Percentiles rank a stretch among this genome's conserved stretches.
These are phyloP conservation scores for Exophiala alcalophila DNA, from an alignment of 2,329 filamentous ascomycete genomes.

Conservation along the genomic window DNA sequence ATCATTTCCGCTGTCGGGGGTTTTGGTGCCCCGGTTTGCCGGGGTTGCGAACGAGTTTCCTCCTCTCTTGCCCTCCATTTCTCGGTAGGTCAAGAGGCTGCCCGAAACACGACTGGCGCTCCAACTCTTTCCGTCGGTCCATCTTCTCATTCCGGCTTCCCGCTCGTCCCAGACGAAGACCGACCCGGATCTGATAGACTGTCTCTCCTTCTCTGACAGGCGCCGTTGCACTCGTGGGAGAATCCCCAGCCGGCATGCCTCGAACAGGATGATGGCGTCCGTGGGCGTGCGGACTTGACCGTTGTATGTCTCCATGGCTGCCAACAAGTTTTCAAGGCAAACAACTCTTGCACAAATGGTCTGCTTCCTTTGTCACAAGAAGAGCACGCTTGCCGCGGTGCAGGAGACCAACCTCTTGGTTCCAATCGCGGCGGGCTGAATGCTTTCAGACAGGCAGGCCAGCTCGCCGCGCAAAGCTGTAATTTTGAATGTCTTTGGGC, in stretches of 20 bases:
- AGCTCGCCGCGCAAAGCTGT: constrained; percentile 22
- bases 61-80: constrained; percentile 98
- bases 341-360: no score
- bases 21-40: constrained; percentile 62
- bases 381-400: no score
- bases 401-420: not conserved
- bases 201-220: constrained; percentile 92
- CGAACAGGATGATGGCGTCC: constrained; percentile 97
- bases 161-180: constrained; percentile 99
- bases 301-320: constrained; percentile 88
- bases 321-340: not conserved
- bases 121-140: constrained; percentile 99
- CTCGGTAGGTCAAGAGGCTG: constrained; percentile 93
- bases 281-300: constrained; percentile 92
- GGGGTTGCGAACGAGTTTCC: constrained; percentile 64
- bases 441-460: constrained; percentile 6
- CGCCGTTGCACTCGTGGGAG: constrained; percentile 88
- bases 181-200: constrained; percentile 92
- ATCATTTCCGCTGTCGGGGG: constrained; percentile 80
- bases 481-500: not conserved
- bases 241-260: constrained; percentile 86
- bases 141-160: constrained; percentile 95
- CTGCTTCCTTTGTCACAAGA: no score
- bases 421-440: constrained; percentile 20
- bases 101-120: constrained; percentile 95